phyloP scores from a whole-genome alignment of 2,329 filamentous ascomycete species.

The Byssoonygena ceratinophila region DNA sequence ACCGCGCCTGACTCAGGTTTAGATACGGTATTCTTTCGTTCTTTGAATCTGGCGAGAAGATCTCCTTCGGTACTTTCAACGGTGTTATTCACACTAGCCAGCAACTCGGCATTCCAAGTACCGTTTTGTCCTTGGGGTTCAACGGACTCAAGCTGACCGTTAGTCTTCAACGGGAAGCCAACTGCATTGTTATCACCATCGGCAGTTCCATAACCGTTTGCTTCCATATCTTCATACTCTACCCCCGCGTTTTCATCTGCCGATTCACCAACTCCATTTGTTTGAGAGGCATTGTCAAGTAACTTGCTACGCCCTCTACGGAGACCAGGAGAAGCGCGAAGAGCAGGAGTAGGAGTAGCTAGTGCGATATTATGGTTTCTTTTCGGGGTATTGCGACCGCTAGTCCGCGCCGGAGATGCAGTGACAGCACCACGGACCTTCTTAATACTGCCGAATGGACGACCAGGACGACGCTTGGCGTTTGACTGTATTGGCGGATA shows the following conservation, averaged over 20 bases:
- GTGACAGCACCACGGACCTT: constrained; percentile 19
- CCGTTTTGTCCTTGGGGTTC: neutral
- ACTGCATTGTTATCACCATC: neutral
- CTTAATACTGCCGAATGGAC: constrained; percentile 27
- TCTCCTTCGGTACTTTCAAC: neutral
- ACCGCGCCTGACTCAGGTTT: neutral
- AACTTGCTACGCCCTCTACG: constrained; percentile 27
- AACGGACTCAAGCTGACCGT: neutral
- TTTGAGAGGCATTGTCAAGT: constrained; percentile 20
- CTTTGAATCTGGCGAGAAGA: neutral
- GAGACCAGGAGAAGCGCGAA: constrained; percentile 20
- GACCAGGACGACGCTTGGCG: constrained; percentile 30
- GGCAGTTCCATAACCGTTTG: neutral
- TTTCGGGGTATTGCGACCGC: constrained; percentile 31
- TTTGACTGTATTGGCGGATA: constrained; percentile 34
- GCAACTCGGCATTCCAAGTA: neutral
- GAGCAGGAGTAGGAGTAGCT: constrained; percentile 24
- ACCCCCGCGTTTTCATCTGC: neutral
- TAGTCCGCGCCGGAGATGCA: constrained; percentile 27
- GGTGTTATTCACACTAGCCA: neutral
- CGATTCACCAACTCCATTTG: neutral
- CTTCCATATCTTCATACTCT: neutral
- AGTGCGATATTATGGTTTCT: constrained; percentile 24
- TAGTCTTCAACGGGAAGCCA: neutral
- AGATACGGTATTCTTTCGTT: neutral